Evolutionary conservation across 305 asterid species (phyloP).

Genomic region (Fraxinus nigra): DNA sequence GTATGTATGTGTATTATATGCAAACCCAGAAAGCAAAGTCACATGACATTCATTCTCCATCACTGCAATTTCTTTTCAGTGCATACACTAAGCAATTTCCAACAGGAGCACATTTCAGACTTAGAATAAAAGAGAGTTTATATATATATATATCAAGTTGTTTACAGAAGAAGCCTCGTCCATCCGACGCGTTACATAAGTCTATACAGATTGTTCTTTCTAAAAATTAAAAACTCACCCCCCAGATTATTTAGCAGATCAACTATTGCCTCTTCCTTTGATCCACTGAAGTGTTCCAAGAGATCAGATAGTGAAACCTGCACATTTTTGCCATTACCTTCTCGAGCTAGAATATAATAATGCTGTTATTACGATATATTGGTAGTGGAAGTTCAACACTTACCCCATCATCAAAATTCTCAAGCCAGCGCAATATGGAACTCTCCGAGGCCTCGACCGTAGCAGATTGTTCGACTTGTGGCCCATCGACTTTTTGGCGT

Average conservation of each 20-base stretch:
- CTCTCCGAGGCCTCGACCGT: conserved; percentile 46
- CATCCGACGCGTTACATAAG: conserved; percentile 44
- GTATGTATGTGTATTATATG: background rate
- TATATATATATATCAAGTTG: background rate
- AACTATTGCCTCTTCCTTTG: conserved; percentile 47
- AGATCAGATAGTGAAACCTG: conserved; percentile 63
- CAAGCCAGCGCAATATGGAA: conserved; percentile 55
- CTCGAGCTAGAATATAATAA: background rate
- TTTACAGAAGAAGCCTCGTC: background rate
- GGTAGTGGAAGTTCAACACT: conserved; percentile 21
- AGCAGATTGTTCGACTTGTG: conserved; percentile 22
- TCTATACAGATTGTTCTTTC: conserved; percentile 53
- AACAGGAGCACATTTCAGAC: background rate
- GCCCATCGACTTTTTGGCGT: conserved; percentile 60
- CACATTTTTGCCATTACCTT: conserved; percentile 11
- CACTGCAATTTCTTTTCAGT: background rate
- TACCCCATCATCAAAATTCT: conserved; percentile 69
- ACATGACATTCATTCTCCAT: background rate
- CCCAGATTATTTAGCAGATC: conserved; percentile 56
- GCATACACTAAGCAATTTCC: background rate
- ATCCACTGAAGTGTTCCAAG: conserved; percentile 65
- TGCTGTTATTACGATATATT: background rate
- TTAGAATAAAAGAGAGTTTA: background rate
- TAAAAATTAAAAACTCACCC: conserved; percentile 70
- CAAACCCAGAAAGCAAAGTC: background rate